Percentiles rank a stretch among this genome's conserved stretches.
phyloP scores from a whole-genome alignment of 2,329 filamentous ascomycete genomes.

The Scedosporium boydii region DNA sequence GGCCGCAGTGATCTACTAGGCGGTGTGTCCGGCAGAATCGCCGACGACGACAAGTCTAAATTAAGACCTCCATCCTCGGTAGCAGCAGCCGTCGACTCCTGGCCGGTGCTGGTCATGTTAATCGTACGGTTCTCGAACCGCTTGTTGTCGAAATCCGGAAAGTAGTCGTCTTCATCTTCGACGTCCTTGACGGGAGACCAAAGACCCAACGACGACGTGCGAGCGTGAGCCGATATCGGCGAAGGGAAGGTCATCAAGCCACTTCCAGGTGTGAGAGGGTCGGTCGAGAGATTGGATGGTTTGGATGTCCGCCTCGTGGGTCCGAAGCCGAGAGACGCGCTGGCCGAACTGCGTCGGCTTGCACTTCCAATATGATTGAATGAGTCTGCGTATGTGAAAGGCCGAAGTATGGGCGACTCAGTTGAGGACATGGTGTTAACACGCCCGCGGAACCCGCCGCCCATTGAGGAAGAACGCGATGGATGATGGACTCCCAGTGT shows the following conservation, averaged over 20 bases:
- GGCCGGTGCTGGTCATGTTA: neutral
- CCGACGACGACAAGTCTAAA: neutral
- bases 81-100: neutral
- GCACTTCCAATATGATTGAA: conserved; percentile 24
- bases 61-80: neutral
- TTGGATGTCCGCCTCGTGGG: conserved; percentile 1
- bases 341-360: conserved; percentile 36
- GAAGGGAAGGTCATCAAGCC: conserved; percentile 13
- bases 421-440: conserved; percentile 7
- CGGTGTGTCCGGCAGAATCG: neutral
- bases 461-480: conserved; percentile 11
- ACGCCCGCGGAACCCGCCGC: conserved; percentile 10
- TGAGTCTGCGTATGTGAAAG: conserved; percentile 28
- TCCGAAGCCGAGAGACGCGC: conserved; percentile 19
- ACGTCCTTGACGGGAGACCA: conserved; percentile 38
- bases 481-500: conserved; percentile 26
- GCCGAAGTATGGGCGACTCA: conserved; percentile 19
- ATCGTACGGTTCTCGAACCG: conserved; percentile 11
- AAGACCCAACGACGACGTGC: conserved; percentile 33
- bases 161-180: conserved; percentile 39
- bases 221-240: conserved; percentile 21
- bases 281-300: neutral
- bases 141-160: conserved; percentile 41
- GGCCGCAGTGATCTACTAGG: neutral
- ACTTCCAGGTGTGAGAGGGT: conserved; percentile 1